Evolutionary conservation across 2,329 filamentous ascomycete species (phyloP).

Genomic region (Davidsoniella eucalypti): DNA sequence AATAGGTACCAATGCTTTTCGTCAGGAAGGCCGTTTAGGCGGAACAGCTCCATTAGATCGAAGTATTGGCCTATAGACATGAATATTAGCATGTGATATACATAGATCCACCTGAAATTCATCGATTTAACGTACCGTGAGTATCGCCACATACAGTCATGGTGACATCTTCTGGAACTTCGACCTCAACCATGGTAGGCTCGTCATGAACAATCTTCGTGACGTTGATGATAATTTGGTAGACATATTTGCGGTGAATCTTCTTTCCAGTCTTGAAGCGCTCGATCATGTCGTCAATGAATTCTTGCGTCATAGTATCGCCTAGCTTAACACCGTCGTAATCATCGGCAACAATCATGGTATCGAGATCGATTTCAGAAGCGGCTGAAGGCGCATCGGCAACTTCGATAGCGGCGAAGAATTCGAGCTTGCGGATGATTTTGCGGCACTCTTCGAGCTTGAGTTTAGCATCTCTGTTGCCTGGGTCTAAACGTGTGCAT

Average conservation of each 20-base stretch:
- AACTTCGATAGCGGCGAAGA: constrained; percentile 88
- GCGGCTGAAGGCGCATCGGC: constrained; percentile 83
- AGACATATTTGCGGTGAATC: constrained; percentile 90
- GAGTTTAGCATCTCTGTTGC: constrained; percentile 77
- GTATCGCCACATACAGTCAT: constrained; percentile 96
- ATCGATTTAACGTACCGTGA: constrained; percentile 45
- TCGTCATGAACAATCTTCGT: constrained; percentile 83
- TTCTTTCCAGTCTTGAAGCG: constrained; percentile 94
- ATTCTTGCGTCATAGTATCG: constrained; percentile 83
- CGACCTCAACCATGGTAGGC: constrained; percentile 90
- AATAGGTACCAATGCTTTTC: constrained; percentile 90
- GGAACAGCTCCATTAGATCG: constrained; percentile 91
- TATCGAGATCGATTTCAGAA: constrained; percentile 74
- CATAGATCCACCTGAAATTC: neutral
- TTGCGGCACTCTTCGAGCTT: constrained; percentile 90
- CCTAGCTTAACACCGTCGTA: constrained; percentile 75
- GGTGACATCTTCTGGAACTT: constrained; percentile 58
- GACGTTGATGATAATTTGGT: constrained; percentile 83
- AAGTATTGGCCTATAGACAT: constrained; percentile 70
- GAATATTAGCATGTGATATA: constrained; percentile 15
- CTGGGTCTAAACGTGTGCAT: constrained; percentile 72
- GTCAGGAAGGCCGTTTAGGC: constrained; percentile 67
- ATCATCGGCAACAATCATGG: constrained; percentile 62
- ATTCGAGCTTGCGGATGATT: constrained; percentile 79
- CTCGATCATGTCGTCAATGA: constrained; percentile 93